Evolutionary conservation across 768 basidiomycete species (phyloP).

Genomic region (Hemileccinum impolitum): DNA sequence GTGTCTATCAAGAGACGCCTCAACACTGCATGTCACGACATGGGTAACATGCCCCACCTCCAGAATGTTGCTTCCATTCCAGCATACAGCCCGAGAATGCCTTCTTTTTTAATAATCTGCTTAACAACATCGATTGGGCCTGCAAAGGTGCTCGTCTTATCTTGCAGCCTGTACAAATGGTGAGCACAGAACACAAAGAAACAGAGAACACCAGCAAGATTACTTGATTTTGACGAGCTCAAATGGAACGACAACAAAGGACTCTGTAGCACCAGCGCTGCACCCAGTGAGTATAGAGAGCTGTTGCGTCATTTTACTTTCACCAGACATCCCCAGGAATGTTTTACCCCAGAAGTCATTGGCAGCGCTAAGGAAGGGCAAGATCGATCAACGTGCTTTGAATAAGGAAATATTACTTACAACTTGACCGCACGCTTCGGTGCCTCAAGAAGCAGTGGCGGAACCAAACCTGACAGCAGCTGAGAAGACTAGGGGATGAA

Average conservation of each 20-base stretch:
- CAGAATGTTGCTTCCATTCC: slow-evolving; percentile 99
- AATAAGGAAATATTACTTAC: slow-evolving; percentile 38
- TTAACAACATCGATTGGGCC: slow-evolving; percentile 91
- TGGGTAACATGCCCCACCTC: slow-evolving; percentile 51
- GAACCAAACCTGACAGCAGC: slow-evolving; percentile 67
- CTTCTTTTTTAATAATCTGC: slow-evolving; percentile 73
- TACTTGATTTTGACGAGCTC: slow-evolving; percentile 90
- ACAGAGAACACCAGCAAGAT: slow-evolving; percentile 19
- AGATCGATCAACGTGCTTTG: neutral
- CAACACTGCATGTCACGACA: neutral
- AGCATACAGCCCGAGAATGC: slow-evolving; percentile 80
- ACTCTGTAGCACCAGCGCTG: slow-evolving; percentile 93
- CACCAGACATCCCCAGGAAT: slow-evolving; percentile 57
- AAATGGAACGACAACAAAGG: slow-evolving; percentile 93
- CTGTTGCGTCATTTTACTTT: slow-evolving; percentile 81
- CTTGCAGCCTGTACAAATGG: slow-evolving; percentile 63
- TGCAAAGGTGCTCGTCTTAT: slow-evolving; percentile 84
- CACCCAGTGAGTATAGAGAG: slow-evolving; percentile 91
- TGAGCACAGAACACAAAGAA: neutral
- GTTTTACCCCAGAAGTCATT: slow-evolving; percentile 97
- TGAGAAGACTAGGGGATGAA: neutral
- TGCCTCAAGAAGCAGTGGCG: slow-evolving; percentile 92
- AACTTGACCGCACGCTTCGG: slow-evolving; percentile 98
- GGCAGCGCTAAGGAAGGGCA: slow-evolving; percentile 50
- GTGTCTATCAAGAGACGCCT: slow-evolving; percentile 45